phyloP scores from a whole-genome alignment of 2,329 filamentous ascomycete genomes.

The Stagonosporopsis tanaceti region DNA sequence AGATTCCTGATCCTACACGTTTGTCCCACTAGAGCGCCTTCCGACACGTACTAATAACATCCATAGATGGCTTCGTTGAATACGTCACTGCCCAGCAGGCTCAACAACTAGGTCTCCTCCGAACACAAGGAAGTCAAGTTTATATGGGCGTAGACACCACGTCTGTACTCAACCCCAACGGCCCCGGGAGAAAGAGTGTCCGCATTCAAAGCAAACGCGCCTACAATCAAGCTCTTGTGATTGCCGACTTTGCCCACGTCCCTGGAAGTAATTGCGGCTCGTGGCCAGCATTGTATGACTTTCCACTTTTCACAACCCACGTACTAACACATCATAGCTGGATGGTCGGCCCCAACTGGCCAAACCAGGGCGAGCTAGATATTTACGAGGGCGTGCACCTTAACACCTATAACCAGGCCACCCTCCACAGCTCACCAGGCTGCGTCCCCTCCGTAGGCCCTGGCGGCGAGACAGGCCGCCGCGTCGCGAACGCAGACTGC shows the following conservation, averaged over 20 bases:
- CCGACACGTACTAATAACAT: not conserved
- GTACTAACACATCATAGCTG: constrained; percentile 36
- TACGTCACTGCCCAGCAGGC: constrained; percentile 47
- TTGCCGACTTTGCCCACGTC: constrained; percentile 52
- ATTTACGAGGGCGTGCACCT: constrained; percentile 50
- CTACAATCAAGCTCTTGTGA: constrained; percentile 50
- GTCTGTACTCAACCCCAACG: constrained; percentile 41
- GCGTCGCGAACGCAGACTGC: constrained; percentile 44
- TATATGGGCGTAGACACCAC: constrained; percentile 51
- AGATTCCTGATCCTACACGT: constrained; percentile 50
- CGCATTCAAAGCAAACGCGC: constrained; percentile 47
- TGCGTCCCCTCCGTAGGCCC: constrained; percentile 44
- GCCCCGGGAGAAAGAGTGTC: constrained; percentile 47
- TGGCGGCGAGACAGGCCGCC: constrained; percentile 43
- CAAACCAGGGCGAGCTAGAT: constrained; percentile 49
- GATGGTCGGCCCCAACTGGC: constrained; percentile 52
- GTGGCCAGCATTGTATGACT: constrained; percentile 50
- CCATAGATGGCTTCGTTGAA: constrained; percentile 48
- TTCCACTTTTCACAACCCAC: not conserved
- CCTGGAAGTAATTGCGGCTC: constrained; percentile 49
- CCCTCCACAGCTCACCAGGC: constrained; percentile 48
- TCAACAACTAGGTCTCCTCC: constrained; percentile 43
- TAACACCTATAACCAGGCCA: constrained; percentile 48
- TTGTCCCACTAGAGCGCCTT: not conserved
- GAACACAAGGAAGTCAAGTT: constrained; percentile 44